Evolutionary conservation across 106 monocot species (phyloP).

Genomic region (Allium fistulosum): DNA sequence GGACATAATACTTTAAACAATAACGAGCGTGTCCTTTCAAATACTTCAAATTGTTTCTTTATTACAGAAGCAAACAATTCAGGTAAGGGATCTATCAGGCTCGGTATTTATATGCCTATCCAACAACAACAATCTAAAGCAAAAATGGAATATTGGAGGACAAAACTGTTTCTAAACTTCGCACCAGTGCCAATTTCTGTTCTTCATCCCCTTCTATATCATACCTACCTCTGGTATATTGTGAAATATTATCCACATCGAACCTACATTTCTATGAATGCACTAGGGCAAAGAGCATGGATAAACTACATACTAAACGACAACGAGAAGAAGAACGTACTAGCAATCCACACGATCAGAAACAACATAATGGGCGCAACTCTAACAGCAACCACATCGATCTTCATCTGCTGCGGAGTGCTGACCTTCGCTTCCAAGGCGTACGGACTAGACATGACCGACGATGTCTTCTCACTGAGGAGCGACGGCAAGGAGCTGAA

Average conservation of each 20-base stretch:
- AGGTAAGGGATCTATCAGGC: too few relatives aligned
- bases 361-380: conserved; percentile 16
- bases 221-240: background rate
- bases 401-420: conserved; percentile 21
- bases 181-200: background rate
- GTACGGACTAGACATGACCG: conserved; percentile 47
- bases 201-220: background rate
- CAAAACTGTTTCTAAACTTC: background rate
- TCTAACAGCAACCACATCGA: conserved; percentile 11
- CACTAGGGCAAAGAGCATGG: background rate
- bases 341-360: conserved; percentile 16
- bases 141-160: background rate
- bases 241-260: background rate
- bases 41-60: too few relatives aligned
- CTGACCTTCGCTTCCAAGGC: conserved; percentile 65
- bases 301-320: conserved; percentile 1
- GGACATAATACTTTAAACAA: too few relatives aligned
- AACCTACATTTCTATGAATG: background rate
- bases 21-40: too few relatives aligned
- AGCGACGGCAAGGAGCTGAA: conserved; percentile 1
- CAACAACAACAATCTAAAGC: background rate
- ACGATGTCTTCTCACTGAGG: conserved; percentile 9
- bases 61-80: too few relatives aligned
- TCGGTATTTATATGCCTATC: too few relatives aligned
- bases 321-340: conserved; percentile 23